Percentiles rank a stretch among this genome's conserved stretches.
These are phyloP conservation scores for Bryoglossum gracile DNA, from an alignment of 495 filamentous ascomycete genomes.

Conservation along the genomic window DNA sequence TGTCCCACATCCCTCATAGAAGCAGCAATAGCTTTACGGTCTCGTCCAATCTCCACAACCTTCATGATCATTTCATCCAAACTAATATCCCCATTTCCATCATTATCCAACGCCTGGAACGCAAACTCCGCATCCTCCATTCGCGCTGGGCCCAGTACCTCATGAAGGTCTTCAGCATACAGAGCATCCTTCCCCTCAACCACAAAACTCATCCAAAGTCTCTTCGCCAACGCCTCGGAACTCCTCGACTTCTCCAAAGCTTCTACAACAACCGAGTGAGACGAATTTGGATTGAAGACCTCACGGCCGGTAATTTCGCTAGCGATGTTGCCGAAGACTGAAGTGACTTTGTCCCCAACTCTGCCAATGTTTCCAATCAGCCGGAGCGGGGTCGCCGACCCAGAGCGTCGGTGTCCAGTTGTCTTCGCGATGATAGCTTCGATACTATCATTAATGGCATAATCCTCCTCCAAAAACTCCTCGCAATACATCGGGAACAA, in stretches of 20 bases:
- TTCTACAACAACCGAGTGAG: slow-evolving; percentile 73
- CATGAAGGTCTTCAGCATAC: slow-evolving; percentile 70
- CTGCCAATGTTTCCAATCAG: slow-evolving; percentile 73
- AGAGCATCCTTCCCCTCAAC: slow-evolving; percentile 78
- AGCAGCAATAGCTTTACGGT: slow-evolving; percentile 74
- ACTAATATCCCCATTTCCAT: slow-evolving; percentile 88
- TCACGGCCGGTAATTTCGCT: slow-evolving; percentile 91
- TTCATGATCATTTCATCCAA: slow-evolving; percentile 93
- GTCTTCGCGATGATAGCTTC: slow-evolving; percentile 30
- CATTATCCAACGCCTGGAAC: slow-evolving; percentile 71
- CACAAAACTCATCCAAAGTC: slow-evolving; percentile 98
- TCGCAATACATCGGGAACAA: slow-evolving; percentile 87
- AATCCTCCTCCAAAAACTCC: slow-evolving; percentile 88
- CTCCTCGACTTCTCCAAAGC: slow-evolving; percentile 76
- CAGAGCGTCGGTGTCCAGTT: slow-evolving; percentile 39
- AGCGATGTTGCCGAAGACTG: slow-evolving; percentile 88
- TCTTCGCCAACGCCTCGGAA: slow-evolving; percentile 80
- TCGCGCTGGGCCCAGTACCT: slow-evolving; percentile 73
- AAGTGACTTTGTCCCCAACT: slow-evolving; percentile 83
- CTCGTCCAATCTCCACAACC: slow-evolving; percentile 71
- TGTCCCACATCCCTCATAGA: slow-evolving; percentile 98
- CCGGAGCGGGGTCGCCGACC: slow-evolving; percentile 65
- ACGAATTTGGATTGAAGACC: slow-evolving; percentile 81
- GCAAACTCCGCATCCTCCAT: slow-evolving; percentile 72
- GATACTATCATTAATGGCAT: slow-evolving; percentile 78